Conservation (phyloP, 768 basidiomycete genomes). For the Boletellus ananiceps region DNA sequence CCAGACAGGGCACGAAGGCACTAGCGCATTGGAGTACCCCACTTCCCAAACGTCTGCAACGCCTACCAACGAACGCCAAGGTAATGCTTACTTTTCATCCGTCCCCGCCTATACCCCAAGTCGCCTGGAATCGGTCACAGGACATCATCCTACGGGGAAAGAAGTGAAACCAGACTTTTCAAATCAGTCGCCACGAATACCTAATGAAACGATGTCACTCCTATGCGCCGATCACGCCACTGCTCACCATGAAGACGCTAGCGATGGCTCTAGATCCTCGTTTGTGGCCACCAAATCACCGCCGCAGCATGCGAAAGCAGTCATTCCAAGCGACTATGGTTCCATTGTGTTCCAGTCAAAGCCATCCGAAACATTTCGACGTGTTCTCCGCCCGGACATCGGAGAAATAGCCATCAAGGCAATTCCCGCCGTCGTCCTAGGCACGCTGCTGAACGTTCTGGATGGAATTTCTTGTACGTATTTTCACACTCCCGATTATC, state of each 20-base stretch:
- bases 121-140: neutral
- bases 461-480: conserved; percentile 88
- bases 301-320: conserved; percentile 6
- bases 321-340: conserved; percentile 6
- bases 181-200: neutral
- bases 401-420: conserved; percentile 32
- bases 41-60: conserved; percentile 17
- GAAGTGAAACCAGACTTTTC: neutral
- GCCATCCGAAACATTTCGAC: conserved; percentile 6
- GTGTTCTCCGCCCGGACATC: conserved; percentile 16
- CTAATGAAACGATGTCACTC: conserved; percentile 20
- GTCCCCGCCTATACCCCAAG: neutral
- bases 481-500: neutral
- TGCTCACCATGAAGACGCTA: neutral
- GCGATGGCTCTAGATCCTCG: neutral
- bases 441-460: conserved; percentile 81
- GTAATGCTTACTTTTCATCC: conserved; percentile 3
- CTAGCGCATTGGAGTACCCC: neutral
- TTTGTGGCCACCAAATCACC: conserved; percentile 3
- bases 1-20: neutral
- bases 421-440: conserved; percentile 83
- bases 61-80: conserved; percentile 17
- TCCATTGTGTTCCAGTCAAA: conserved; percentile 5
- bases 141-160: neutral
- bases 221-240: conserved; percentile 12